A percentile compares a stretch with the other conserved stretches of the same genome.
These are phyloP conservation scores for Fusarium clavum DNA, from an alignment of 2,329 filamentous ascomycete species.

Conservation along the genomic window DNA sequence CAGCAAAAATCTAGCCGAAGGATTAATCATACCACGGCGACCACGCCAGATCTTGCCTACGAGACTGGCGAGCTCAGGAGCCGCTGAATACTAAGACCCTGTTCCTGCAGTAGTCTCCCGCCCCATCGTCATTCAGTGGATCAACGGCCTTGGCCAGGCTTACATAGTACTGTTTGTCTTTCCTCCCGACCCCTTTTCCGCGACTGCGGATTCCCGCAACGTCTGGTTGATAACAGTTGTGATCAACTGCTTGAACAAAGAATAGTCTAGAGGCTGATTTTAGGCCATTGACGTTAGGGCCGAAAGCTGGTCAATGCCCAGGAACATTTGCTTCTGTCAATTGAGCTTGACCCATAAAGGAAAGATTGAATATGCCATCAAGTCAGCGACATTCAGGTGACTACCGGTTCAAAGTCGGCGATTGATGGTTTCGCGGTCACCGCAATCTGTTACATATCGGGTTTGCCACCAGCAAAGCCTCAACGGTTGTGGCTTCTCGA, in stretches of 20 bases:
- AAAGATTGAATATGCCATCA: neutral
- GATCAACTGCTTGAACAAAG: constrained; percentile 29
- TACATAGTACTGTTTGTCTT: constrained; percentile 14
- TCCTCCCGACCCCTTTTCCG: constrained; percentile 23
- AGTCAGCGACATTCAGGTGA: constrained; percentile 17
- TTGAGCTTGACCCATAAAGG: constrained; percentile 2
- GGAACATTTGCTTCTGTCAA: constrained; percentile 19
- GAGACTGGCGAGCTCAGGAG: constrained; percentile 23
- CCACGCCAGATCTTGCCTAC: constrained; percentile 30
- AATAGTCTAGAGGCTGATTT: constrained; percentile 13
- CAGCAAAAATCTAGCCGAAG: constrained; percentile 25
- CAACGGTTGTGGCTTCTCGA: constrained; percentile 34
- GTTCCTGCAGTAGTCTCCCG: constrained; percentile 47
- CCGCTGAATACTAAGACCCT: constrained; percentile 37
- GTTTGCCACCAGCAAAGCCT: constrained; percentile 29
- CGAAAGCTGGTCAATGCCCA: constrained; percentile 22
- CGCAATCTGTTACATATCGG: neutral
- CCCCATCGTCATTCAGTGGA: constrained; percentile 45
- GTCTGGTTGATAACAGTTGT: constrained; percentile 14
- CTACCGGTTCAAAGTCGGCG: constrained; percentile 5
- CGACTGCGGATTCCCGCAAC: neutral
- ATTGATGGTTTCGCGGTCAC: constrained; percentile 4
- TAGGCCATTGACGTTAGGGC: constrained; percentile 15
- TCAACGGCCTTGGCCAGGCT: constrained; percentile 25
- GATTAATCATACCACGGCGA: constrained; percentile 39